Percentiles rank a stretch among this genome's conserved stretches.
These are phyloP conservation scores for Phytophthora multivora DNA, from an alignment of 352 stramenopile species.

Conservation along the genomic window DNA sequence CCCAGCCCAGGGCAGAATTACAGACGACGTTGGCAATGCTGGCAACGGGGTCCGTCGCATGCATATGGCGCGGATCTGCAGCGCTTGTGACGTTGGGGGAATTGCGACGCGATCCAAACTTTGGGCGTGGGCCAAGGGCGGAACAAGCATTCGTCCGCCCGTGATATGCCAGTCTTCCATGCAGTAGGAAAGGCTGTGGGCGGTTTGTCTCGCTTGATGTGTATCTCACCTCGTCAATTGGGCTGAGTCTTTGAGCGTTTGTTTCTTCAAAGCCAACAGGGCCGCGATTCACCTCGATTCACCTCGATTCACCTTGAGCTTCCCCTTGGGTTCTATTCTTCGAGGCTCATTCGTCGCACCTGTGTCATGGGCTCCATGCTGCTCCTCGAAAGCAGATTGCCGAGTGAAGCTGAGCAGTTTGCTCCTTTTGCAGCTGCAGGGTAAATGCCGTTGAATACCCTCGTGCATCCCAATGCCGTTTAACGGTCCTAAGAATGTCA, in stretches of 20 bases:
- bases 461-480: neutral
- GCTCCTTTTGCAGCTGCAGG: neutral
- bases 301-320: neutral
- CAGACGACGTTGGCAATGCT: slow-evolving; percentile 5
- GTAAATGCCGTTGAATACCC: neutral
- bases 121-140: neutral
- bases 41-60: slow-evolving; percentile 14
- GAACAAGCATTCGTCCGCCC: neutral
- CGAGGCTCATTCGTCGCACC: neutral
- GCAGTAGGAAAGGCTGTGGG: too few species aligned
- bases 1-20: neutral
- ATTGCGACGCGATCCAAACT: slow-evolving; percentile 10
- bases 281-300: neutral
- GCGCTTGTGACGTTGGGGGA: slow-evolving; percentile 15
- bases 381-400: slow-evolving; percentile 24
- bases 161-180: too few species aligned
- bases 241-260: neutral
- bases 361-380: slow-evolving; percentile 1
- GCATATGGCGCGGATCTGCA: neutral
- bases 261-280: slow-evolving; percentile 5
- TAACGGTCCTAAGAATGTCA: neutral
- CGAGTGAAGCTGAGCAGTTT: neutral
- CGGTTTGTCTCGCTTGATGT: too few species aligned
- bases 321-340: slow-evolving; percentile 2
- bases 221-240: neutral